phyloP scores from a whole-genome alignment of 805 yeast species.

The Komagataella kurtzmanii region DNA sequence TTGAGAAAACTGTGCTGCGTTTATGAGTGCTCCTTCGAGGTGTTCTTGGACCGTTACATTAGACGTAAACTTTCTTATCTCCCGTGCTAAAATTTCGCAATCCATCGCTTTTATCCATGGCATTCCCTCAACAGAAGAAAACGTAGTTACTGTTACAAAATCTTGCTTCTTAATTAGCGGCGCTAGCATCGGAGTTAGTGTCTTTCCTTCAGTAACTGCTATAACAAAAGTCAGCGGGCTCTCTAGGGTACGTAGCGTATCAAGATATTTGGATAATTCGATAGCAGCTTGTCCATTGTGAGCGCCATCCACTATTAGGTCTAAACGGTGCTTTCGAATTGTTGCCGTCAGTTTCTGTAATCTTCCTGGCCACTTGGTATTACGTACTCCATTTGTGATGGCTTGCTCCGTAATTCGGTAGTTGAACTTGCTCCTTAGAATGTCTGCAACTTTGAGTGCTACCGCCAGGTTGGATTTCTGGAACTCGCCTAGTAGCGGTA shows the following conservation, averaged over 20 bases:
- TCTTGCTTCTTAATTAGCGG: conserved; percentile 40
- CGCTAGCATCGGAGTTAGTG: conserved; percentile 33
- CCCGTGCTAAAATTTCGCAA: conserved; percentile 16
- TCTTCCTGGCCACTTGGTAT: conserved; percentile 79
- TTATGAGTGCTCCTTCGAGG: neutral
- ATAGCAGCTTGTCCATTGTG: conserved; percentile 79
- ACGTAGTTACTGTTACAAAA: conserved; percentile 45
- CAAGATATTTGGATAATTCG: conserved; percentile 48
- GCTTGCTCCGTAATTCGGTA: conserved; percentile 16
- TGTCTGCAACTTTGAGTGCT: conserved; percentile 44
- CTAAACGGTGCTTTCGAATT: conserved; percentile 11
- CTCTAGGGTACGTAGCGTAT: conserved; percentile 5
- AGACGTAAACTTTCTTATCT: conserved; percentile 9
- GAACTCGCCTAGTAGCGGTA: conserved; percentile 61
- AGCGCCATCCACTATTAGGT: conserved; percentile 74
- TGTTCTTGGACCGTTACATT: conserved; percentile 10
- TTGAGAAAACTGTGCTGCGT: neutral
- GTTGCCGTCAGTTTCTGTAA: conserved; percentile 37
- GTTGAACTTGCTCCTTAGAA: conserved; percentile 7
- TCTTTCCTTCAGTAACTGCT: conserved; percentile 69
- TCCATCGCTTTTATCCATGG: conserved; percentile 69
- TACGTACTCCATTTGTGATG: conserved; percentile 36
- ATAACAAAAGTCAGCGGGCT: conserved; percentile 38
- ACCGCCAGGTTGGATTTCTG: conserved; percentile 60
- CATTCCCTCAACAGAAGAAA: conserved; percentile 74